Evolutionary conservation across 352 stramenopile species (phyloP), one percentile per base, ranked within the genome.

Genomic region (Phytophthora palmivora): DNA sequence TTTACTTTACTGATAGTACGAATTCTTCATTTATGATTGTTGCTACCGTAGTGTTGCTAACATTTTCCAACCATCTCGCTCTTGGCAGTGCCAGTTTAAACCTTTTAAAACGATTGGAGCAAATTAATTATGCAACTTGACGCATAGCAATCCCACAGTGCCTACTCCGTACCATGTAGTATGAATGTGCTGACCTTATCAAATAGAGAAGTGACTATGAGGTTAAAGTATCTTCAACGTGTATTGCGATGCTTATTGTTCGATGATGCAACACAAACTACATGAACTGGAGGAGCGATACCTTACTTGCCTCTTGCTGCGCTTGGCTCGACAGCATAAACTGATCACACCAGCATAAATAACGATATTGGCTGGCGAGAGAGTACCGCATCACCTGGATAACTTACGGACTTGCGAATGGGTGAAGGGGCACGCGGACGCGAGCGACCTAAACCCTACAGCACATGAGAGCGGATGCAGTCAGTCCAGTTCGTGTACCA

Each of bases 401-500:
- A 73, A 70, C 56, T 72, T 75, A 72, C 58, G 16, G 22, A 61
- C 41, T 50, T 47, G 39, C 6, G 24, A 22, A 32, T 47, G 34
- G 54, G 38, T 72, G 39, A 56, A 63, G 41, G 56, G 30, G 43
- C 38, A 33, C 58, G 30, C n/a, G n/a, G 33, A 43, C 36, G 28
- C 39, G 58, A 57, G 62, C 58, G 39, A 53, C 68, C 53, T 70
- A 58, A 52, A 64, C 58, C 57, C 55, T 70, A 54, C 38, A 66
- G 36, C 55, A 72, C 22, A 71, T 60, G 45, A 63, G 18, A 72
- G 26, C 21, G 57, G 22, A 65, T 36, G 21, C 22, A 67, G 52
- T 90, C 75, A 91, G 56, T 89, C 78, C 45, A 89, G 60, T 63
- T 92, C 82, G 55, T 95, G 87, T 42, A 84, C 56, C 15, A 95